A percentile compares a stretch with the other conserved stretches of the same genome.
These are phyloP conservation scores for Kazachstania bromeliacearum DNA, from an alignment of 805 yeast species.

Conservation along the genomic window DNA sequence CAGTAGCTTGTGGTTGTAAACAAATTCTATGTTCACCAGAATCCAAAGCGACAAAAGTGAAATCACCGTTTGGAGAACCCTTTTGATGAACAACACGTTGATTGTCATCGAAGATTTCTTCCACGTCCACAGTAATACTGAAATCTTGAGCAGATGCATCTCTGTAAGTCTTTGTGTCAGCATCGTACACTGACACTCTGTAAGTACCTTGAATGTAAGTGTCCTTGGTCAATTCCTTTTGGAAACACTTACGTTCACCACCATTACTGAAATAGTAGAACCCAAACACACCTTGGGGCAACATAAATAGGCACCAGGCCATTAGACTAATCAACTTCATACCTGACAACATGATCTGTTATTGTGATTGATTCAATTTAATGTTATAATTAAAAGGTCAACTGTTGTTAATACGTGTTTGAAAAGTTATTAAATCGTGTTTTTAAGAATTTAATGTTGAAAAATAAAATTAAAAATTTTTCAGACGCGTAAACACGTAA, in stretches of 20 bases:
- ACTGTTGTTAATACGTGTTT: too few relatives aligned
- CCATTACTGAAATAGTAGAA: conserved; percentile 46
- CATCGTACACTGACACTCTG: conserved; percentile 38
- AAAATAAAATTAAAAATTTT: neutral
- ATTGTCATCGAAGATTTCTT: conserved; percentile 67
- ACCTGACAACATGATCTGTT: too few relatives aligned
- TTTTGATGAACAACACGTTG: conserved; percentile 67
- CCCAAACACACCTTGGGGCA: conserved; percentile 26
- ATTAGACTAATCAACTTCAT: too few relatives aligned
- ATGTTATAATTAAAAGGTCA: too few relatives aligned
- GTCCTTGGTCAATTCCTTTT: conserved; percentile 43
- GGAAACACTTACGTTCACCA: conserved; percentile 46
- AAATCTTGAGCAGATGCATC: conserved; percentile 29
- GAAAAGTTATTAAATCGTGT: too few relatives aligned
- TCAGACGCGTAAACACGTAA: neutral
- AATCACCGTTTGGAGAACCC: conserved; percentile 55
- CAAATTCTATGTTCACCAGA: conserved; percentile 76
- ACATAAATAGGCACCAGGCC: too few relatives aligned
- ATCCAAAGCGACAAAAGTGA: conserved; percentile 64
- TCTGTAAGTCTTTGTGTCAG: conserved; percentile 28
- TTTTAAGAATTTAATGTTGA: too few relatives aligned
- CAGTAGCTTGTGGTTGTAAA: conserved; percentile 41
- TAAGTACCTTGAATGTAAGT: conserved; percentile 43
- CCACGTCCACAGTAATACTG: conserved; percentile 37
- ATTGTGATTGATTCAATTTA: too few relatives aligned